A percentile compares a stretch with the other conserved stretches of the same genome.
These are phyloP conservation scores for Phytophthora pini DNA, from an alignment of 352 stramenopile species.

Conservation along the genomic window DNA sequence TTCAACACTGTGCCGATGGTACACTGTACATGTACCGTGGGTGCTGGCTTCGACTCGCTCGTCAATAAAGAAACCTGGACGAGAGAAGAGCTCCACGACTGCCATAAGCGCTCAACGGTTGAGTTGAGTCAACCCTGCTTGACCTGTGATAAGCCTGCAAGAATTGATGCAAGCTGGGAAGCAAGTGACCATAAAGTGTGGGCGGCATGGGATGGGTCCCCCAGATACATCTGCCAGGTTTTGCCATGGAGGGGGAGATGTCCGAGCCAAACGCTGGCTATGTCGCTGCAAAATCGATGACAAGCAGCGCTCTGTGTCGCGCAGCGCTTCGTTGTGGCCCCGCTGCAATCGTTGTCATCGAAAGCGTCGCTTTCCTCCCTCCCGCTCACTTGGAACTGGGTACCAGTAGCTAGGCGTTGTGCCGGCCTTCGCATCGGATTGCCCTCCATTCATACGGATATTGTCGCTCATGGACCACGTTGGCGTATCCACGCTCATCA, in stretches of 20 bases:
- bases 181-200: not conserved
- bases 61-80: not conserved
- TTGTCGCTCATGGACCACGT: not conserved
- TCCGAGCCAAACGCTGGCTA: too few species aligned
- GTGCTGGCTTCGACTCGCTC: not conserved
- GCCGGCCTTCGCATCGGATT: not conserved
- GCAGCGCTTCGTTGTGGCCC: not conserved
- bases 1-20: not conserved
- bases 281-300: too few species aligned
- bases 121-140: too few species aligned
- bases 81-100: constrained; percentile 2
- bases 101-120: too few species aligned
- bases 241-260: constrained; percentile 19
- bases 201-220: not conserved
- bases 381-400: not conserved
- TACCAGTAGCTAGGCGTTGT: too few species aligned
- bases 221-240: not conserved
- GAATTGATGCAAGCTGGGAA: not conserved
- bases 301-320: too few species aligned
- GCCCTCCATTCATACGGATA: not conserved
- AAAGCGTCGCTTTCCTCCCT: too few species aligned
- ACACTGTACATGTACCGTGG: not conserved
- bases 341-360: constrained; percentile 1
- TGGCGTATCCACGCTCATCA: constrained; percentile 6
- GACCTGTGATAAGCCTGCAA: not conserved